A percentile compares a stretch with the other conserved stretches of the same genome.
phyloP scores from a whole-genome alignment of 2,329 filamentous ascomycete species.

The Aspergillus udagawae region DNA sequence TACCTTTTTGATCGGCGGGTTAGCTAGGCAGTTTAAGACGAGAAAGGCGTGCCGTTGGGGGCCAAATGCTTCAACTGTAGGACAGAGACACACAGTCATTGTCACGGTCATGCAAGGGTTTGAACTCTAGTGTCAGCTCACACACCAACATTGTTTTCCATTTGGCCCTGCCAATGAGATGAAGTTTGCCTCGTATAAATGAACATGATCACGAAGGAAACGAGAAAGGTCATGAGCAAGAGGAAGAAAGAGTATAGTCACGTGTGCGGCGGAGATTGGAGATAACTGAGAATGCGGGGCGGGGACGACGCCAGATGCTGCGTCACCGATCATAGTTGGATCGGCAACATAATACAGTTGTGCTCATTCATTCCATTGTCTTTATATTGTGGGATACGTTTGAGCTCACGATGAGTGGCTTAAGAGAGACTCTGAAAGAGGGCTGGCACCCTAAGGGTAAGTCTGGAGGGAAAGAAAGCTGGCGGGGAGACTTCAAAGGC shows the following conservation, averaged over 20 bases:
- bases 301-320: neutral
- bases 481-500: conserved; percentile 55
- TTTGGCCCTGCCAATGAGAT: neutral
- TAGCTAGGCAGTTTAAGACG: neutral
- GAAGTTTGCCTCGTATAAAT: neutral
- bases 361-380: neutral
- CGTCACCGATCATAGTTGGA: conserved; percentile 1
- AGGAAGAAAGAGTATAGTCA: neutral
- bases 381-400: neutral
- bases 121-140: neutral
- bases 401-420: conserved; percentile 41
- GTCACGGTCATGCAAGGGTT: neutral
- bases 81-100: neutral
- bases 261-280: neutral
- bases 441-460: conserved; percentile 54
- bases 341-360: conserved; percentile 2
- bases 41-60: neutral
- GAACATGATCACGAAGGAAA: neutral
- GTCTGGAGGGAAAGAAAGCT: conserved; percentile 51
- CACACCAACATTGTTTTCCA: neutral
- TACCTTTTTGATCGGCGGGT: neutral
- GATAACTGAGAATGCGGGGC: neutral
- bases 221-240: neutral
- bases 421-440: conserved; percentile 47
- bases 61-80: neutral